These are phyloP conservation scores for Remersonia thermophila DNA, from an alignment of 2,329 filamentous ascomycete genomes.

Conservation along the genomic window DNA sequence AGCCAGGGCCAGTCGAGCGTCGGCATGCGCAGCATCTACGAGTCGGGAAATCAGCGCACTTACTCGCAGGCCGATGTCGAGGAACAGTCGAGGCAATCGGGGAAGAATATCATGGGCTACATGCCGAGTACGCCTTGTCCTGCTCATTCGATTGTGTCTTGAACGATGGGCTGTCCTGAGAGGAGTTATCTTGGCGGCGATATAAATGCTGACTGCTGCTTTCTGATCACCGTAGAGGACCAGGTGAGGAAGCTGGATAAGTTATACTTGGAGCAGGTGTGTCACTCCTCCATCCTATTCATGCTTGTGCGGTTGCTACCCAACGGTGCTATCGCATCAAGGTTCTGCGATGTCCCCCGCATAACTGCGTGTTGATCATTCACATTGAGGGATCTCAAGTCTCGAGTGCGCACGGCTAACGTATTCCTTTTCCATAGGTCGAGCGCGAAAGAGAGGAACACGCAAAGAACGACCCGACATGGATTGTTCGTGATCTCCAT, in stretches of 20 bases:
- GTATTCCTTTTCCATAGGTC: neutral
- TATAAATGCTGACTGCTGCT: neutral
- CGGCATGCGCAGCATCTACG: constrained; percentile 11
- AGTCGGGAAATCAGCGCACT: constrained; percentile 12
- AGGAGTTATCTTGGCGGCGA: too few species aligned
- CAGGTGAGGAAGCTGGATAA: too few species aligned
- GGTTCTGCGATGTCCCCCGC: too few species aligned
- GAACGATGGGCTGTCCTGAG: neutral
- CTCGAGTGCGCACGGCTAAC: neutral
- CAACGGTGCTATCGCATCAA: too few species aligned
- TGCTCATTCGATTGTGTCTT: neutral
- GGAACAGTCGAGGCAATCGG: constrained; percentile 7
- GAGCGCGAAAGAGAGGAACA: neutral
- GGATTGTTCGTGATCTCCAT: neutral
- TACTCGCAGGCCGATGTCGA: constrained; percentile 9
- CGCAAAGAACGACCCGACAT: too few species aligned
- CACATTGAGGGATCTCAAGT: too few species aligned
- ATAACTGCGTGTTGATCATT: too few species aligned
- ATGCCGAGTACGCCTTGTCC: constrained; percentile 8
- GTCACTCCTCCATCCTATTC: neutral
- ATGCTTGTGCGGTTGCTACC: too few species aligned
- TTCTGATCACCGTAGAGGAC: neutral
- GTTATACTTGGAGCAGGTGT: too few species aligned
- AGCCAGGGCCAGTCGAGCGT: constrained; percentile 11
- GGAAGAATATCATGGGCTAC: constrained; percentile 14